Percentiles rank a stretch among this genome's conserved stretches.
Evolutionary conservation across 805 yeast genomes (phyloP).

Genomic region (Hanseniaspora lindneri): DNA sequence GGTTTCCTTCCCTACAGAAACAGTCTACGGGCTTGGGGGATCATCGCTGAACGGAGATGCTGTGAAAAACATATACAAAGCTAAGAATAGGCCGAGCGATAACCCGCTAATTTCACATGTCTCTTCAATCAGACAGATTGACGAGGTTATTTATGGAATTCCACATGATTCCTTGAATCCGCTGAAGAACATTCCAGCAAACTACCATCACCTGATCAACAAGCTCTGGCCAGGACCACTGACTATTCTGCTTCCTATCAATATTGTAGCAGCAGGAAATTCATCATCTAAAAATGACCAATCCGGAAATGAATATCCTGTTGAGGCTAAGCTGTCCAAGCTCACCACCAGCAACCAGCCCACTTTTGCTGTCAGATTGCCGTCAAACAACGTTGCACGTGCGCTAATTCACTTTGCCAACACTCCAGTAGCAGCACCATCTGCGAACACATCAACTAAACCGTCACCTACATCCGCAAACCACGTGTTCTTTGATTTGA

Average conservation of each 20-base stretch:
- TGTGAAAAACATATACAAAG: slow-evolving; percentile 64
- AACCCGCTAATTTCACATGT: slow-evolving; percentile 89
- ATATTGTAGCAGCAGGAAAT: slow-evolving; percentile 24
- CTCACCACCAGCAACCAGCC: slow-evolving; percentile 76
- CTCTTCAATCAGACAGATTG: slow-evolving; percentile 61
- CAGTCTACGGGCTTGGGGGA: slow-evolving; percentile 93
- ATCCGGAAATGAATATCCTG: background rate
- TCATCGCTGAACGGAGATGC: slow-evolving; percentile 64
- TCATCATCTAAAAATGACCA: no score
- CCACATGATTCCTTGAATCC: slow-evolving; percentile 18
- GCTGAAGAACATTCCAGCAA: slow-evolving; percentile 45
- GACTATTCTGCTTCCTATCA: slow-evolving; percentile 66
- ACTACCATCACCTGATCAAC: slow-evolving; percentile 52
- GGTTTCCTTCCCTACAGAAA: slow-evolving; percentile 93
- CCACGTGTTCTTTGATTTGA: slow-evolving; percentile 72
- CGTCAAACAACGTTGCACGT: slow-evolving; percentile 76
- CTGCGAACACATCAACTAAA: slow-evolving; percentile 90
- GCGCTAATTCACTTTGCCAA: slow-evolving; percentile 77
- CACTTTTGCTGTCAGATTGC: slow-evolving; percentile 87
- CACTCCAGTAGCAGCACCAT: slow-evolving; percentile 91
- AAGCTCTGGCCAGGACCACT: slow-evolving; percentile 95
- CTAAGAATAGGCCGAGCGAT: slow-evolving; percentile 90
- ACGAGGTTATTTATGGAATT: slow-evolving; percentile 41
- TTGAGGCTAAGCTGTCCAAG: slow-evolving; percentile 41
- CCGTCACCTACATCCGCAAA: slow-evolving; percentile 87